Evolutionary conservation across 345 rosid genomes (phyloP).

Genomic region (Rhodomyrtus tomentosa): DNA sequence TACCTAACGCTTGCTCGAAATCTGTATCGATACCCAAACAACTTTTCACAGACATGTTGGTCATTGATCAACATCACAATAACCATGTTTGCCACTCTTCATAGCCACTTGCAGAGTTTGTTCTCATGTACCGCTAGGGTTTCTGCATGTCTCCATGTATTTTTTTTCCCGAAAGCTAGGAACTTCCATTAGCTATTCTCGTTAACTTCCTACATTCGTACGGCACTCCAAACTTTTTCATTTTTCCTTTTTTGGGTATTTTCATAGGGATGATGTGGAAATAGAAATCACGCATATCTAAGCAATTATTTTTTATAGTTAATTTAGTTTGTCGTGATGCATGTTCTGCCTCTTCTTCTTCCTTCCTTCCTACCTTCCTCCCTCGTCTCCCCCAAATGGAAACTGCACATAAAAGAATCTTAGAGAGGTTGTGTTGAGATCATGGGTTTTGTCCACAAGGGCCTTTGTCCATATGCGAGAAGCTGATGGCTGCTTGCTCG

Average conservation of each 20-base stretch:
- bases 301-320: neutral
- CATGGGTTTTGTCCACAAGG: neutral
- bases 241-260: no score
- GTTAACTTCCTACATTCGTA: neutral
- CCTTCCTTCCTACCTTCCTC: no score
- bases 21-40: neutral
- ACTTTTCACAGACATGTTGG: neutral
- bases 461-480: neutral
- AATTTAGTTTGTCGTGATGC: neutral
- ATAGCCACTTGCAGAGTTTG: neutral
- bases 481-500: slow-evolving; percentile 4
- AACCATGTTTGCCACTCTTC: neutral
- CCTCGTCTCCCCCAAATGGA: neutral
- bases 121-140: neutral
- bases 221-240: neutral
- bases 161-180: neutral
- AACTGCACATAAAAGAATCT: neutral
- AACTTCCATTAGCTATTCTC: neutral
- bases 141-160: neutral
- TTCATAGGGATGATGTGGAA: neutral
- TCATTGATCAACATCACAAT: neutral
- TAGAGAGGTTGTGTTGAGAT: neutral
- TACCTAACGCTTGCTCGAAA: neutral
- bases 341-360: neutral
- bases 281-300: neutral